Base-by-base conservation (phyloP, 148 eudicot species). In the Diospyros lotus region DNA sequence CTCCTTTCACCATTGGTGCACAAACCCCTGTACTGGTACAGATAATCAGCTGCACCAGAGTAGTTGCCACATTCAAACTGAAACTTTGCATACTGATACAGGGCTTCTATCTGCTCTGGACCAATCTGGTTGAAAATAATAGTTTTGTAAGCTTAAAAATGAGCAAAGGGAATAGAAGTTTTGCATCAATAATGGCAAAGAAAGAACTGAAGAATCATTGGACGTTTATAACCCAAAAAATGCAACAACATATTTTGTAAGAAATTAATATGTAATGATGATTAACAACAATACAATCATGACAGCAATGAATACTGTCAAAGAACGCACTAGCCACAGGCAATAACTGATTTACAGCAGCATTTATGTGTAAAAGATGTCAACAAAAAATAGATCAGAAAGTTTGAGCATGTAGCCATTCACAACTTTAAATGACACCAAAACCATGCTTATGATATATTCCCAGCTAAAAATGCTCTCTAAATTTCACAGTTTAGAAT, bases 11-110 rank as follows among this genome's bases (percentile, higher is more conserved):
- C 88, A 73, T 87, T 88, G 60, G 97, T 91, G 85, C 94, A 89
- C 68, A 96, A 85, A 65, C 84, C 92, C 79, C 93, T 86, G 79
- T 93, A 96, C 85, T 96, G 99, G 70, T 93, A 96, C 60, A 96
- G 82, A 80, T 89, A 96, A 81, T 96, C 98, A 71, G 98, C 91
- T 58, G 99, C 99, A 43, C 98, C 98, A 40, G 99, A 96, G 87
- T 96, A 96, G 87, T 96, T 96, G 39, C 98, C 99, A 75, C 98
- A 96, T 78, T 96, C 99, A 88, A 96, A 96, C 73, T 96, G 98
- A 76, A 96, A 96, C 63, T 96, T 96, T 13, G 99, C 97, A 80
- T 83, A 95, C 80, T 92, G 98, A 83, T 95, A 95, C 45, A 95
- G 79, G 48, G 99, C 99, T 78, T 96, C 99, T 63, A 96, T 91